Evolutionary conservation across 495 filamentous ascomycete genomes (phyloP), one percentile per base, ranked within the genome.

Genomic region (Parathielavia appendiculata): DNA sequence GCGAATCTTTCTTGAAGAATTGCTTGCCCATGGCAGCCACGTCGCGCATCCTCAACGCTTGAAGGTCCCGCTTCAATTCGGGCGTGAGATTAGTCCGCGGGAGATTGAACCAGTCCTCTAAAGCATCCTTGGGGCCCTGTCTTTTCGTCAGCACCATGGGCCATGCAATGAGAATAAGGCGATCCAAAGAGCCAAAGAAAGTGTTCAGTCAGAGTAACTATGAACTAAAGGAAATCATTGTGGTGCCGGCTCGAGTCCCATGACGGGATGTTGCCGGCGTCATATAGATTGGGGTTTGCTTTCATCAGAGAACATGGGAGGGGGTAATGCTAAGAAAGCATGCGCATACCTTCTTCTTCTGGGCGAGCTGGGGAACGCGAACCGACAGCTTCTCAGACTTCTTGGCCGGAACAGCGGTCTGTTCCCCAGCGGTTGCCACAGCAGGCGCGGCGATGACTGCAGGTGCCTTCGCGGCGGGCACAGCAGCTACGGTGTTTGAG

Each of bases 201-300:
- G 44, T 49, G 46, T 48, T 23, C 77, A 78, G 75, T 97, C 92
- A 96, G 92, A 92, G 93, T 98, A 98, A 98, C 93, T 98, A 96
- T 97, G 90, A 91, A 39, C 82, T 77, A 76, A 73, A 79, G 74
- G 54, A 44, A 73, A 86, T 91, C 83, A 91, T 89, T 89, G 62
- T 62, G 68, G 66, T 74, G 66, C 69, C 66, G 59, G 63, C 58
- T 56, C 65, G 68, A 67, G 61, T 68, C 71, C 73, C 70, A 72
- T 73, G 59, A 75, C 75, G 75, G 75, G 69, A 71, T 69, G 63
- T 62, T 67, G 63, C 64, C 63, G 69, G 76, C 75, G 73, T 79
- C 76, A 76, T 73, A 26, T 43, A 70, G 59, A 57, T 64, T 68
- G 70, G 70, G 66, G 66, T 69, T 59, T 40, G 30, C 60, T 66